Evolutionary conservation across 73 alveolate genomes (phyloP).

Genomic region (Symbiodinium pilosum): DNA sequence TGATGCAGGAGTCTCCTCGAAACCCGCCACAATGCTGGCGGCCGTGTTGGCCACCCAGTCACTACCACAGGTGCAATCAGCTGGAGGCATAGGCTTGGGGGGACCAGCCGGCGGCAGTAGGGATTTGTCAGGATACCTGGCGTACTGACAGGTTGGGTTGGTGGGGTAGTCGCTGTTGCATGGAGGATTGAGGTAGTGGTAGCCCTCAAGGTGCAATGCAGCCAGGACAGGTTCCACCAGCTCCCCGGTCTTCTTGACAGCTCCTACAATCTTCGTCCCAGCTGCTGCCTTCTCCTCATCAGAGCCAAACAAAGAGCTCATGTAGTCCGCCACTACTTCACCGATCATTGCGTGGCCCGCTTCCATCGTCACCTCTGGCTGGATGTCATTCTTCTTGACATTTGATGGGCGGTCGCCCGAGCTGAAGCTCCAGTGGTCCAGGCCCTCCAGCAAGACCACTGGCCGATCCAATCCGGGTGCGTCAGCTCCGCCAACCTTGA

Average conservation of each 20-base stretch:
- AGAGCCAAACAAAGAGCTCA: slow-evolving; percentile 1
- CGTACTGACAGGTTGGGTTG: slow-evolving; percentile 77
- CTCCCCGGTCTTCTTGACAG: too few relatives aligned
- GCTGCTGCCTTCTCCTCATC: background rate
- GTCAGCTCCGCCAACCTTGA: background rate
- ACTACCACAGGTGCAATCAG: slow-evolving; percentile 83
- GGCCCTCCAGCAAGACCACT: slow-evolving; percentile 59
- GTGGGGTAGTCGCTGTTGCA: slow-evolving; percentile 93
- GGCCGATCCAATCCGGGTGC: slow-evolving; percentile 34
- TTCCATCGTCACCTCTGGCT: slow-evolving; percentile 71
- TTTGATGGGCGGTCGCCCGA: slow-evolving; percentile 95
- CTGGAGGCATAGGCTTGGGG: slow-evolving; percentile 64
- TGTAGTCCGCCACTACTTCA: slow-evolving; percentile 38
- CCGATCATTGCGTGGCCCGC: slow-evolving; percentile 65
- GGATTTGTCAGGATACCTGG: slow-evolving; percentile 89
- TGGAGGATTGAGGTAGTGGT: slow-evolving; percentile 69
- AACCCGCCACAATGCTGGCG: background rate
- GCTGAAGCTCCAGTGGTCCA: slow-evolving; percentile 88
- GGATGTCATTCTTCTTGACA: slow-evolving; percentile 94
- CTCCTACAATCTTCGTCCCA: background rate
- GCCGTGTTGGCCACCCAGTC: slow-evolving; percentile 70
- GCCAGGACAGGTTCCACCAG: background rate
- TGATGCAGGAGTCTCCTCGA: background rate
- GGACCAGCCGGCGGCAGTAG: slow-evolving; percentile 89
- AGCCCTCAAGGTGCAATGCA: slow-evolving; percentile 82